Evolutionary conservation across 768 basidiomycete genomes (phyloP).

Genomic region (Psilocybe cyanescens): DNA sequence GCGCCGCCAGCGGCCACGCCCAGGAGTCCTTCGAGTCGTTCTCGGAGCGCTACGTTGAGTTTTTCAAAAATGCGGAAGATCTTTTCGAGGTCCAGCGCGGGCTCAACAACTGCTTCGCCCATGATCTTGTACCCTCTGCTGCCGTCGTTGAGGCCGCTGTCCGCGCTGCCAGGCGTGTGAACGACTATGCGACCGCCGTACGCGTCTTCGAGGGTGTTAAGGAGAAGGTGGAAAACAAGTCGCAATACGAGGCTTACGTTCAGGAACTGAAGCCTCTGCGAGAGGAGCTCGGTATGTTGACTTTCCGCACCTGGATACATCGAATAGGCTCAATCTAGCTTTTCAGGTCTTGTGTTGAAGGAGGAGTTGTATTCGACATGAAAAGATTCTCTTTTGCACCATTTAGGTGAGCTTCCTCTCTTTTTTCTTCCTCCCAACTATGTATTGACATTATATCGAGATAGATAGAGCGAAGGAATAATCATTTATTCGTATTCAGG

Average conservation of each 20-base stretch:
- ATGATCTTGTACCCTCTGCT: slow-evolving; percentile 91
- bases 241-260: slow-evolving; percentile 93
- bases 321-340: neutral
- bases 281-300: slow-evolving; percentile 85
- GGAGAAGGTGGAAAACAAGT: slow-evolving; percentile 98
- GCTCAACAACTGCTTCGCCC: slow-evolving; percentile 99
- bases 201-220: slow-evolving; percentile 94
- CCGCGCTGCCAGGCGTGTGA: slow-evolving; percentile 85
- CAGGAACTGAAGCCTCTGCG: slow-evolving; percentile 87
- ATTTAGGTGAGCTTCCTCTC: slow-evolving; percentile 10
- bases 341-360: slow-evolving; percentile 28
- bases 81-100: slow-evolving; percentile 99
- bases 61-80: slow-evolving; percentile 93
- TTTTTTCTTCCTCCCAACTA: neutral
- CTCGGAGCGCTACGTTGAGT: slow-evolving; percentile 90
- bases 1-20: slow-evolving; percentile 63
- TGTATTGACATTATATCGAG: neutral
- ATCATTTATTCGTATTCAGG: slow-evolving; percentile 6
- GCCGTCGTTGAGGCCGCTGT: slow-evolving; percentile 86
- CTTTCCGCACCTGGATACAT: neutral
- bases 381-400: slow-evolving; percentile 10
- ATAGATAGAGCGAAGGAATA: slow-evolving; percentile 13
- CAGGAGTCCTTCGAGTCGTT: slow-evolving; percentile 95
- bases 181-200: slow-evolving; percentile 97
- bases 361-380: slow-evolving; percentile 33